Conservation (phyloP, 2,329 filamentous ascomycete genomes). For the Ascosphaera apis region DNA sequence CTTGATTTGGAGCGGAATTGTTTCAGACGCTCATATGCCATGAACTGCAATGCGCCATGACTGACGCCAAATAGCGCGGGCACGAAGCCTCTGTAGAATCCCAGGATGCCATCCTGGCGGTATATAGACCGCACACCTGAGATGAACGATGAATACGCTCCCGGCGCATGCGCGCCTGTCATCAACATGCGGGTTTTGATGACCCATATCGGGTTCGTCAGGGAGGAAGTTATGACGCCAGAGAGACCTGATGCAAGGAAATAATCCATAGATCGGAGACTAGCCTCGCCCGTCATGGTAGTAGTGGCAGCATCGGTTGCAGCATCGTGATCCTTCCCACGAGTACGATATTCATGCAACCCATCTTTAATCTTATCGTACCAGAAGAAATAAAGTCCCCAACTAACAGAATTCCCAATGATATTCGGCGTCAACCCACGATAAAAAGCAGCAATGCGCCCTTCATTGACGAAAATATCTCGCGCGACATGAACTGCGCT, state of each 20-base stretch:
- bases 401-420: conserved; percentile 70
- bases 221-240: conserved; percentile 51
- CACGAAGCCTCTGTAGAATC: conserved; percentile 71
- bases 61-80: conserved; percentile 69
- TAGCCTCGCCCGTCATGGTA: conserved; percentile 9
- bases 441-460: conserved; percentile 49
- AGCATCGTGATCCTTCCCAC: conserved; percentile 6
- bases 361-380: conserved; percentile 36
- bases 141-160: conserved; percentile 61
- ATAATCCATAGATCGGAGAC: conserved; percentile 46
- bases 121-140: conserved; percentile 47
- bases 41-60: conserved; percentile 88
- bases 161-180: conserved; percentile 46
- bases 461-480: conserved; percentile 30
- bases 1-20: conserved; percentile 27
- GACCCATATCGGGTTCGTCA: conserved; percentile 95
- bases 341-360: conserved; percentile 21
- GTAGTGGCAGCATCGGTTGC: no score
- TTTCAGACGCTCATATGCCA: conserved; percentile 66
- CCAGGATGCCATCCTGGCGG: conserved; percentile 45
- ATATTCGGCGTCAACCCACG: conserved; percentile 78
- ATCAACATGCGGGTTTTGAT: conserved; percentile 95
- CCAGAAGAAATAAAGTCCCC: conserved; percentile 79
- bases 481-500: conserved; percentile 30
- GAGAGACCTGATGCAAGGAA: conserved; percentile 47